Evolutionary conservation across 257 asterid genomes (phyloP), one percentile per base, ranked within the genome.

Genomic region (Salvia miltiorrhiza): DNA sequence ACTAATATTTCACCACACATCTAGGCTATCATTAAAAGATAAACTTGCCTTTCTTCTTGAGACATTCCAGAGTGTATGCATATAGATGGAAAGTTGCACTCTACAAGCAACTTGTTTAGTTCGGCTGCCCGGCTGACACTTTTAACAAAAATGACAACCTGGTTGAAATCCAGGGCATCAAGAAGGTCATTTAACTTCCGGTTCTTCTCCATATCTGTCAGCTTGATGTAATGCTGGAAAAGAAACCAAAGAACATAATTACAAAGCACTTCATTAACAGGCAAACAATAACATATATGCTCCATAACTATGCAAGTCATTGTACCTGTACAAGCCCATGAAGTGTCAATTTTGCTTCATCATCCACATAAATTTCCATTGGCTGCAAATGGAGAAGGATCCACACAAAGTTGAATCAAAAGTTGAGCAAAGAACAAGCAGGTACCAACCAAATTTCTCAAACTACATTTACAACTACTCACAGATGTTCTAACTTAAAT

Each of bases 11-110:
- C 43, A 39, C 30, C 11, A 26, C 52, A 19, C 12, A 39, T 49
- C 56, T 21, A 58, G 1, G 33, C 16, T 54, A 33, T 30, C 17
- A 14, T 11, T 55, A 12, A 60, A 44, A 63, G 8, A 10, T 32
- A 7, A 21, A 6, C 83, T 6, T 50, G 77, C 95, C 95, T 89
- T 78, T 89, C 96, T 76, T 87, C 94, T 77, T 89, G 96, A 21
- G 95, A 79, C 96, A 89, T 89, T 77, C 96, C 96, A 79, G 96
- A 89, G 70, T 87, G 96, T 75, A 89, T 89, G 88, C 96, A 89
- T 63, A 89, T 89, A 28, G 96, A 87, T 45, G 96, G 96, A 40
- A 89, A 89, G 76, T 87, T 87, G 75, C 95, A 89, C 64, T 89
- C 96, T 20, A 84, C 85, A 50, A 89, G 95, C 65, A 84, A 85